Conservation (phyloP, 768 basidiomycete genomes). For the Tulasnella sp. region DNA sequence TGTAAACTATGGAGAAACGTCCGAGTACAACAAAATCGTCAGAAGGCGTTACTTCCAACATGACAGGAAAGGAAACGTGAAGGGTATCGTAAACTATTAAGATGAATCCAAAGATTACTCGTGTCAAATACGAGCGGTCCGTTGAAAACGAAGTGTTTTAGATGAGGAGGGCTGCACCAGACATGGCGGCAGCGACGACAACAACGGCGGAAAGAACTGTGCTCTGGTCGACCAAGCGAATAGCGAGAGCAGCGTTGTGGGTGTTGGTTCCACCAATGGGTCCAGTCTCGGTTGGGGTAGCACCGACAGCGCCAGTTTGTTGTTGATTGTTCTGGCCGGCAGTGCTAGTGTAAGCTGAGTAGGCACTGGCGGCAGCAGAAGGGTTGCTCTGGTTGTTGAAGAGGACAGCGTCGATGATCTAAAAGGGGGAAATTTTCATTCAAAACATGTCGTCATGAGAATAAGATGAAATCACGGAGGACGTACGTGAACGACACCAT, state of each 20-base stretch:
- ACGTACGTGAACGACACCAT: constrained; percentile 56
- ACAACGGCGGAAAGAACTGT: not conserved
- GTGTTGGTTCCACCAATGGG: constrained; percentile 4
- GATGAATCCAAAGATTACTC: not conserved
- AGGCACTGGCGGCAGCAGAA: constrained; percentile 41
- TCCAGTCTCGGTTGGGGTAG: constrained; percentile 20
- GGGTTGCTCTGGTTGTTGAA: constrained; percentile 39
- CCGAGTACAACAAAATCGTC: not conserved
- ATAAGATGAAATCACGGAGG: not conserved
- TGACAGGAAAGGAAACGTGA: not conserved
- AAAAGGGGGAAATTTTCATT: not conserved
- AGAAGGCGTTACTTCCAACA: not conserved
- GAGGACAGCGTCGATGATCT: constrained; percentile 46
- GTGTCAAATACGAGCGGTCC: not conserved
- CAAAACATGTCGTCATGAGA: not conserved
- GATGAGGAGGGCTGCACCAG: constrained; percentile 10
- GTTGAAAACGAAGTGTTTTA: no score
- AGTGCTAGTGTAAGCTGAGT: constrained; percentile 30
- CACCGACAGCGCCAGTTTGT: constrained; percentile 39
- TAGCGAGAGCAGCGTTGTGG: not conserved
- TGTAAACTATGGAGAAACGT: not conserved
- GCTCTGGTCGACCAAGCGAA: not conserved
- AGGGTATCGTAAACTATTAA: not conserved
- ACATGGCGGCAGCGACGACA: not conserved
- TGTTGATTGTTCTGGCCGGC: constrained; percentile 29